These are phyloP conservation scores for Fusarium proliferatum DNA, from an alignment of 2,329 filamentous ascomycete genomes.

Conservation along the genomic window DNA sequence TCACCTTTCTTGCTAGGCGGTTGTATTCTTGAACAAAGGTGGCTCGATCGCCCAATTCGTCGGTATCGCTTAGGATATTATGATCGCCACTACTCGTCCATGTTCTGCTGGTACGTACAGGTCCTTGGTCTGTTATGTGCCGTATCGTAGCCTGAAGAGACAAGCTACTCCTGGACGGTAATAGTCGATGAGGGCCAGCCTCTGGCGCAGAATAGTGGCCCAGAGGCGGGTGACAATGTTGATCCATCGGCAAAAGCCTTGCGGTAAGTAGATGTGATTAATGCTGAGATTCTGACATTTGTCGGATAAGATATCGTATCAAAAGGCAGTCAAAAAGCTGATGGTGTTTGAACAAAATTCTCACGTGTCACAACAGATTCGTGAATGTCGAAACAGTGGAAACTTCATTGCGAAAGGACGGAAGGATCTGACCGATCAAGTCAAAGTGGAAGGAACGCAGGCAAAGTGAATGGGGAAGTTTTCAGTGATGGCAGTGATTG, in stretches of 20 bases:
- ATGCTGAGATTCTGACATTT: conserved; percentile 15
- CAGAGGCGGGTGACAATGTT: conserved; percentile 10
- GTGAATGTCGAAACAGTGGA: conserved; percentile 21
- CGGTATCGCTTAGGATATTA: conserved; percentile 59
- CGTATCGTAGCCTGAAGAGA: conserved; percentile 45
- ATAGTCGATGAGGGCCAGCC: conserved; percentile 23
- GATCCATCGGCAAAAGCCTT: conserved; percentile 33
- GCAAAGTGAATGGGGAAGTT: not conserved
- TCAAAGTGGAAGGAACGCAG: conserved; percentile 5
- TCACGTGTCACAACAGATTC: conserved; percentile 38
- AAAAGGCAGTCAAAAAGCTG: conserved; percentile 12
- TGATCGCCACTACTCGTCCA: conserved; percentile 68
- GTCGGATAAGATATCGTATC: conserved; percentile 28
- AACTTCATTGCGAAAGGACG: conserved; percentile 37
- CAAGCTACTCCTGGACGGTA: conserved; percentile 43
- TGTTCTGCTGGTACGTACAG: conserved; percentile 60
- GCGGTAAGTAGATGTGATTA: conserved; percentile 11
- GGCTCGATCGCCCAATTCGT: conserved; percentile 60
- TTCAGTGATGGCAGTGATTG: conserved; percentile 19
- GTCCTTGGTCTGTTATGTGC: conserved; percentile 37
- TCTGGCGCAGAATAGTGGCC: conserved; percentile 31
- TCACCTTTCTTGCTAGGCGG: conserved; percentile 67
- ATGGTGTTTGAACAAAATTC: conserved; percentile 15
- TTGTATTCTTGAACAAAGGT: conserved; percentile 70
- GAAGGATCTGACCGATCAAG: conserved; percentile 3